Evolutionary conservation across 116 monocot genomes (phyloP).

Genomic region (Cymodocea nodosa): DNA sequence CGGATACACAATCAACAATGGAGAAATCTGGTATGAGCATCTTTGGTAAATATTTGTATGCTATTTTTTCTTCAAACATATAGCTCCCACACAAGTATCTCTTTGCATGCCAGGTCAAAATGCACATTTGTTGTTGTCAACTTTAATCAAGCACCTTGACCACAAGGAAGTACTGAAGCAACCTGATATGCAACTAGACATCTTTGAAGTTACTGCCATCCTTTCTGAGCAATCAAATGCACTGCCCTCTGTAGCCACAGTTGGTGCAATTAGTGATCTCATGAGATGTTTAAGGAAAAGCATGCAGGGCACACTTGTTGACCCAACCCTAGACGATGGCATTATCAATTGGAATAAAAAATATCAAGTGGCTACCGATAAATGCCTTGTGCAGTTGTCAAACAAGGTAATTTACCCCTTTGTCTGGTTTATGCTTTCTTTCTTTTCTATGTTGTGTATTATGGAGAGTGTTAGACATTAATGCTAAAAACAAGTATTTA

Average conservation of each 20-base stretch:
- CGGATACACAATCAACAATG: slow-evolving; percentile 61
- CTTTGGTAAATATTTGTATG: background rate
- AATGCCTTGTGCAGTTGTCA: slow-evolving; percentile 70
- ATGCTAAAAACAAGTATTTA: no score
- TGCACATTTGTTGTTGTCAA: slow-evolving; percentile 56
- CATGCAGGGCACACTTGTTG: slow-evolving; percentile 36
- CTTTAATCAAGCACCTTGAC: slow-evolving; percentile 85
- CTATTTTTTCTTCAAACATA: background rate
- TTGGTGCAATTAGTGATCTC: slow-evolving; percentile 60
- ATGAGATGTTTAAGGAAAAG: slow-evolving; percentile 66
- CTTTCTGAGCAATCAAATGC: slow-evolving; percentile 52
- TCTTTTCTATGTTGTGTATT: background rate
- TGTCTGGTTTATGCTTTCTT: background rate
- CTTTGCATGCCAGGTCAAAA: slow-evolving; percentile 51
- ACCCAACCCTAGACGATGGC: slow-evolving; percentile 22
- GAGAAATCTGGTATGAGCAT: slow-evolving; percentile 54
- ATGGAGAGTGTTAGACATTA: no score
- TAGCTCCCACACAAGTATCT: background rate
- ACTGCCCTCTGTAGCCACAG: slow-evolving; percentile 49
- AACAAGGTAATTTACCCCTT: slow-evolving; percentile 39
- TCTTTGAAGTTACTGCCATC: slow-evolving; percentile 50
- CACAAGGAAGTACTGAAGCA: slow-evolving; percentile 70
- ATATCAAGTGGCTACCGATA: slow-evolving; percentile 51
- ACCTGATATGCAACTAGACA: slow-evolving; percentile 57
- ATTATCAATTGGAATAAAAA: slow-evolving; percentile 43